Base-by-base conservation (phyloP, 345 rosid genomes). In the Chamaenerion angustifolium region DNA sequence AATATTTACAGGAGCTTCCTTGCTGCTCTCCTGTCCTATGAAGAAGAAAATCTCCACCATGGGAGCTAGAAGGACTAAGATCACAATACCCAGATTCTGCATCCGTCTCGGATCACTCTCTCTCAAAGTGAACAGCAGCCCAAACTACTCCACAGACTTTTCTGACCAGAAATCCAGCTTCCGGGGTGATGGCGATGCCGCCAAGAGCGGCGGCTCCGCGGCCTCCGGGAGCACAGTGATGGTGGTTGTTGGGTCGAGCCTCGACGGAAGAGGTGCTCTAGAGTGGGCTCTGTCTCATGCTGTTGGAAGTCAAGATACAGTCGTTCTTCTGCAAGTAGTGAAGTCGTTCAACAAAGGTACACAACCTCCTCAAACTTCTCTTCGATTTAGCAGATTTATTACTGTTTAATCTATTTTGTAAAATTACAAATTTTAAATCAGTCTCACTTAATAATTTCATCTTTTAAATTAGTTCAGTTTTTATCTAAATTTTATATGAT, bases 261-360 rank as follows among this genome's bases (percentile, higher is more conserved):
- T 68, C 41, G 94, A 83, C 53, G 76, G 94, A 1, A 75, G 65
- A 16, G 88, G 77, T 43, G 95, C 95, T 21, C 84, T 86, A 48
- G 94, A 90, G 62, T 83, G 98, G 98, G 79, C 92, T 12, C 65
- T 90, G 18, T 67, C 88, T n/a, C 92, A 79, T 50, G 59, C 85
- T 35, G 57, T 90, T 56, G 84, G 78, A 50, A 45, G 48, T 14
- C 47, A 45, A 12, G 89, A 83, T 50, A 65, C 76, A 52, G 61
- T 89, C 12, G 59, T 83, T 68, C 86, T 90, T 37, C 61, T 90
- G 2, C 72, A 60, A 60, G 71, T 83, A 27, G 57, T 61, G 70
- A 77, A 68, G 64, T 56, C 76, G 40, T 60, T 62, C 42, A 60
- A 40, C 48, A 61, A 56, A 64, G 85, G 96, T 83, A 43, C 37